Percentiles rank a stretch among this genome's conserved stretches.
Evolutionary conservation across 495 filamentous ascomycete species (phyloP).

Genomic region (Neurospora sp.): DNA sequence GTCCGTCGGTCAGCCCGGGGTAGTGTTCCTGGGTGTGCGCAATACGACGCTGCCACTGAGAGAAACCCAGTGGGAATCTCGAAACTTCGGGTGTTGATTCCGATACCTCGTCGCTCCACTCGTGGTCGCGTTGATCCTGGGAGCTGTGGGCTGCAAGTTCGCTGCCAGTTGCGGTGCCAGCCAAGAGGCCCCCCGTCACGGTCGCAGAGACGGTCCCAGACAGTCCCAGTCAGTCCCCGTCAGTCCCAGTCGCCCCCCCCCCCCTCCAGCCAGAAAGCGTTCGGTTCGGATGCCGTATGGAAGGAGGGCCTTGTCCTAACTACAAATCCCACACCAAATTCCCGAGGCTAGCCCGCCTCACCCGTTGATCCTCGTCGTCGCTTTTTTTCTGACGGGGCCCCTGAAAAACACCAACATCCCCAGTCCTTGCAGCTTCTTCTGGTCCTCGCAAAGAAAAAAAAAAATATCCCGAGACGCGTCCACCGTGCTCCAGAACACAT

Average conservation of each 20-base stretch:
- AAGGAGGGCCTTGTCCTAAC: conserved; percentile 32
- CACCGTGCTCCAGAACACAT: conserved; percentile 19
- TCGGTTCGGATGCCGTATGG: conserved; percentile 20
- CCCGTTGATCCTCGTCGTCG: conserved; percentile 32
- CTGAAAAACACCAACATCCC: conserved; percentile 18
- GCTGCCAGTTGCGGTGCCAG: not conserved
- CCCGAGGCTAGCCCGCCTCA: conserved; percentile 33
- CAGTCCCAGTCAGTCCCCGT: conserved; percentile 9
- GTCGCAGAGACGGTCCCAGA: not conserved
- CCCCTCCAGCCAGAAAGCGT: conserved; percentile 4
- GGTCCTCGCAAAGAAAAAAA: conserved; percentile 22
- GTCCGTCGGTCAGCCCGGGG: conserved; percentile 6
- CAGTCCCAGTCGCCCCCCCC: conserved; percentile 9
- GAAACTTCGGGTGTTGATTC: conserved; percentile 35
- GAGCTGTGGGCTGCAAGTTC: conserved; percentile 4
- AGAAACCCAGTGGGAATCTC: conserved; percentile 30
- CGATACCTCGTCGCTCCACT: conserved; percentile 34
- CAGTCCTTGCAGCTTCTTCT: conserved; percentile 24
- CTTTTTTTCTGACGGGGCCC: conserved; percentile 24
- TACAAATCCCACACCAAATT: conserved; percentile 30
- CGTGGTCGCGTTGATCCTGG: conserved; percentile 17
- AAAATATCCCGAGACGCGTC: conserved; percentile 36
- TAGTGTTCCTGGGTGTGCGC: conserved; percentile 3
- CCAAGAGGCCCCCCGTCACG: not conserved
- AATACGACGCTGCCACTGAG: conserved; percentile 5